These are phyloP conservation scores for Proliferodiscus dingleyae DNA, from an alignment of 2,329 filamentous ascomycete species.

Conservation along the genomic window DNA sequence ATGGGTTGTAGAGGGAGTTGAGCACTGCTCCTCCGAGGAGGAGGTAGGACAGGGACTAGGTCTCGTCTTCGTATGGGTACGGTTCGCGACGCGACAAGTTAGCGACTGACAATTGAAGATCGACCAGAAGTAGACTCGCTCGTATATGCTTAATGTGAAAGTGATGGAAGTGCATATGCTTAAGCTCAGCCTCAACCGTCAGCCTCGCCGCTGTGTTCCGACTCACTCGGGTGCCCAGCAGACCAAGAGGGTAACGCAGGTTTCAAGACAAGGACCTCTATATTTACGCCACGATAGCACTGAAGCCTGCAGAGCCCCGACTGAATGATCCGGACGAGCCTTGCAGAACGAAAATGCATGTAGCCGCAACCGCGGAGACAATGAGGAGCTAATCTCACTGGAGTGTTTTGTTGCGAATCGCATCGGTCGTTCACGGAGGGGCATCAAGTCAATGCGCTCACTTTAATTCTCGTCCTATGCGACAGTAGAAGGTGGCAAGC, in stretches of 20 bases:
- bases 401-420: slow-evolving; percentile 19
- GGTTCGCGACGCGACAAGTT: slow-evolving; percentile 6
- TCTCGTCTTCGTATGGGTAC: slow-evolving; percentile 5
- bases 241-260: no score
- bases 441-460: not conserved
- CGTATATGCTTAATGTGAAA: slow-evolving; percentile 1
- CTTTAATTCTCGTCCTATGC: not conserved
- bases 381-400: not conserved
- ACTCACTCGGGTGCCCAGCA: no score
- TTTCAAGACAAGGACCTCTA: no score
- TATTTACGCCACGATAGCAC: no score
- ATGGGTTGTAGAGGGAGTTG: slow-evolving; percentile 15
- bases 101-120: slow-evolving; percentile 6
- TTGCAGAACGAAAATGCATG: no score
- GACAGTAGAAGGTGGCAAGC: not conserved
- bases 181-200: not conserved
- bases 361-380: not conserved
- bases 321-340: not conserved
- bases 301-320: not conserved
- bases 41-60: slow-evolving; percentile 1
- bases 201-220: not conserved
- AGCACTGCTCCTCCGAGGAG: slow-evolving; percentile 20
- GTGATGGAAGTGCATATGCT: not conserved
- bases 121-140: not conserved
- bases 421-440: slow-evolving; percentile 14